These are phyloP conservation scores for Macrophomina pseudophaseolina DNA, from an alignment of 2,329 filamentous ascomycete species.

Conservation along the genomic window DNA sequence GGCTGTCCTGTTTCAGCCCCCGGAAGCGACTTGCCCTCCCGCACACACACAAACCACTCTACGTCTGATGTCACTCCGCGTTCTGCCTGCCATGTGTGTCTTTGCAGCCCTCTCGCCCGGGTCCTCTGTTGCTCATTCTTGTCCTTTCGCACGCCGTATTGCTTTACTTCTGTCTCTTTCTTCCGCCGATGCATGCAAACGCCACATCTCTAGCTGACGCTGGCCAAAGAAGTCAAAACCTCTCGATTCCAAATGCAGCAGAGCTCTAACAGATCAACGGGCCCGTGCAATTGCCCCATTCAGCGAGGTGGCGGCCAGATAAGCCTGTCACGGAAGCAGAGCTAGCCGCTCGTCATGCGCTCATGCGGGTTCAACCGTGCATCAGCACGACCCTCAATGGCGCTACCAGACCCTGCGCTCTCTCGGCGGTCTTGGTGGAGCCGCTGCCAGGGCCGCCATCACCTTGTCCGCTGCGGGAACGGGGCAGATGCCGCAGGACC, in stretches of 20 bases:
- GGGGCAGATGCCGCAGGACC: slow-evolving; percentile 16
- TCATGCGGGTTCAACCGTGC: not conserved
- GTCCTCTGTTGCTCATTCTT: not conserved
- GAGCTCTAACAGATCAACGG: slow-evolving; percentile 9
- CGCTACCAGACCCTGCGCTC: slow-evolving; percentile 9
- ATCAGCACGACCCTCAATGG: slow-evolving; percentile 9
- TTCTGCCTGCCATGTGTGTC: not conserved
- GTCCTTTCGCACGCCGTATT: not conserved
- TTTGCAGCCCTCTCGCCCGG: not conserved
- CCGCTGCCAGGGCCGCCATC: slow-evolving; percentile 2
- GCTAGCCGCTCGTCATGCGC: slow-evolving; percentile 17
- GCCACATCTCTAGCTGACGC: not conserved
- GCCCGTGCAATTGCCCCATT: slow-evolving; percentile 13
- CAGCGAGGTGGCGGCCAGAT: not conserved
- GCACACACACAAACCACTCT: slow-evolving; percentile 18
- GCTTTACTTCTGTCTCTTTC: not conserved
- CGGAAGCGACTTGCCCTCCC: slow-evolving; percentile 8
- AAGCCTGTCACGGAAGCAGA: slow-evolving; percentile 7
- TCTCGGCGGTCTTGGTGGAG: slow-evolving; percentile 12
- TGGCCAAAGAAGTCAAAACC: not conserved
- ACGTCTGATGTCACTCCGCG: slow-evolving; percentile 20
- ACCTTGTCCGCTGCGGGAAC: slow-evolving; percentile 6
- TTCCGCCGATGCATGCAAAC: not conserved
- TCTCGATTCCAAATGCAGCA: not conserved
- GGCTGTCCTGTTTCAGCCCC: slow-evolving; percentile 18